Base-by-base conservation (phyloP, 345 rosid genomes). In the Eucalyptus brandiana region DNA sequence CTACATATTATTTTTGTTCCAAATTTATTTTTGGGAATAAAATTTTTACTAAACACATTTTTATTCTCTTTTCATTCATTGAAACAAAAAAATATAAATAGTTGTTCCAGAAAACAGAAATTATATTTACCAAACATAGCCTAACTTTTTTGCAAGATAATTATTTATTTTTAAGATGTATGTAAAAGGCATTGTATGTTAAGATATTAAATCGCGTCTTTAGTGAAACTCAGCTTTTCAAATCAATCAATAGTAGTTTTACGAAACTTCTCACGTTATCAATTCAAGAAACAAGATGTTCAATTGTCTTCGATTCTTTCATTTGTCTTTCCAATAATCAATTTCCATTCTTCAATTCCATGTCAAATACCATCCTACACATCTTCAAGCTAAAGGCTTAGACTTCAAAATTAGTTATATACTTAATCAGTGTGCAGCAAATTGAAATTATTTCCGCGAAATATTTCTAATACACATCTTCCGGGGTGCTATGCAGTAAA, bases 401-500 rank as follows among this genome's bases (percentile, higher is more conserved):
- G 19, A 32, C 23, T 34, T 69, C 44, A 17, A 32, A 18, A 69
- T 69, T 69, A 34, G 42, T 18, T 3, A 34, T 69, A 10, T 1
- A 23, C 21, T 67, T 16, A 32, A 67, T 32, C 3, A 9, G 7
- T 8, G 21, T 1, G 9, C 37, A 16, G 9, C 12, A 34, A 16
- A 67, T n/a, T 67, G 7, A 34, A 34, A 18, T 72, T 72, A 18
- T 19, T 8, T 34, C 11, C 1, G 1, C 1, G 0, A 72, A 34
- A 34, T 19, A 72, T 34, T 34, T 10, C 4, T 3, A 3, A 19
- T 19, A 37, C 2, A 72, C 1, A 72, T 37, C 26, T 34, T 72
- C 1, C 2, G 3, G 3, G 8, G 81, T 8, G 24, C 44, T 5
- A 0, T 10, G 13, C 28, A 3, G 37, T 11, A 21, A 72, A 76